These are phyloP conservation scores for Wickerhamomyces subpelliculosus DNA, from an alignment of 805 yeast genomes.

Conservation along the genomic window DNA sequence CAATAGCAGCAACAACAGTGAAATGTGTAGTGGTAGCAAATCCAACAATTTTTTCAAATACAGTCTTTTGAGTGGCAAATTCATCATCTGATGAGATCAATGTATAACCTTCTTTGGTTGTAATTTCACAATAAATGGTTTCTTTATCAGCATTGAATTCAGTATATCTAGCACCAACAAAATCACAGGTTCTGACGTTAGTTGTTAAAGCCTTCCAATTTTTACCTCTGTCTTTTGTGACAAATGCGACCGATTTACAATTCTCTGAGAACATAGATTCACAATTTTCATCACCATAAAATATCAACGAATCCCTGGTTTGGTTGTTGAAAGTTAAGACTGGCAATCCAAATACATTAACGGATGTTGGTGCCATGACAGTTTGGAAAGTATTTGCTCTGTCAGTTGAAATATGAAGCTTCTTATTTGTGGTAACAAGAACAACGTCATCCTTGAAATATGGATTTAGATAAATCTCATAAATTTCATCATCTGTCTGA, in stretches of 20 bases:
- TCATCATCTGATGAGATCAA: slow-evolving; percentile 23
- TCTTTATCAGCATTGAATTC: slow-evolving; percentile 34
- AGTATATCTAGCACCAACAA: slow-evolving; percentile 42
- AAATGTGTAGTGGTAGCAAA: slow-evolving; percentile 67
- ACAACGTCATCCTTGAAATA: slow-evolving; percentile 41
- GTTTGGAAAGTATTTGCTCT: slow-evolving; percentile 43
- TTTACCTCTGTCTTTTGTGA: slow-evolving; percentile 61
- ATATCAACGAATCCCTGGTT: slow-evolving; percentile 49
- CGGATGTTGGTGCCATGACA: slow-evolving; percentile 38
- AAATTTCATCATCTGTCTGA: slow-evolving; percentile 29
- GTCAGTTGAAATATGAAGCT: slow-evolving; percentile 51
- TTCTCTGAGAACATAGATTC: slow-evolving; percentile 9
- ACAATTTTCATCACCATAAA: slow-evolving; percentile 60
- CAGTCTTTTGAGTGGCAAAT: slow-evolving; percentile 21
- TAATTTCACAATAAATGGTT: slow-evolving; percentile 56
- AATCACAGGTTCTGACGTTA: slow-evolving; percentile 56
- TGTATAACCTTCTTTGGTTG: slow-evolving; percentile 22
- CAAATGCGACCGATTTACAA: slow-evolving; percentile 53
- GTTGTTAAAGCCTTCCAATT: slow-evolving; percentile 47
- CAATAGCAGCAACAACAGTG: slow-evolving; percentile 61
- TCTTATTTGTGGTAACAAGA: slow-evolving; percentile 10
- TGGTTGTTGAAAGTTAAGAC: slow-evolving; percentile 55
- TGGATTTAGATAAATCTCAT: slow-evolving; percentile 50
- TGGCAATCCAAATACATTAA: slow-evolving; percentile 37
- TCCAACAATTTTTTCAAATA: slow-evolving; percentile 62